phyloP scores from a whole-genome alignment of 805 yeast genomes.

The Priceomyces carsonii region DNA sequence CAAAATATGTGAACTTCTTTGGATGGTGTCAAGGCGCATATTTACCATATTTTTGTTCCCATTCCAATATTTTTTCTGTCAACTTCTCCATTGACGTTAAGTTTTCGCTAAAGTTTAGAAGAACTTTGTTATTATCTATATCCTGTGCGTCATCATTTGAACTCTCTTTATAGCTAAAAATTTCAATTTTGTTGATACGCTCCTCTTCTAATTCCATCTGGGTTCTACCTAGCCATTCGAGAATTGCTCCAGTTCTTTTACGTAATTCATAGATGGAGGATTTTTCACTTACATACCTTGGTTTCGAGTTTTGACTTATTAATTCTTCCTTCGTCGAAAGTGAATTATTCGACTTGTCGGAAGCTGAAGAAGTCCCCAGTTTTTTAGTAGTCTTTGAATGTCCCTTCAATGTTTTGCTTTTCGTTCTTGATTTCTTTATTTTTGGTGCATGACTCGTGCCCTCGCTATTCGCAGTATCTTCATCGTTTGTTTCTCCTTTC shows the following conservation, averaged over 20 bases:
- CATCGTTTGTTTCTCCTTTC: too few relatives aligned
- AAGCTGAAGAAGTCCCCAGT: slow-evolving; percentile 14
- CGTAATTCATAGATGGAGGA: slow-evolving; percentile 81
- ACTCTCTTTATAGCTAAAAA: slow-evolving; percentile 49
- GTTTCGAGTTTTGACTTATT: slow-evolving; percentile 73
- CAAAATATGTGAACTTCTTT: neutral
- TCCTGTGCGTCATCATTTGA: slow-evolving; percentile 14
- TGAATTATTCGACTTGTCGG: slow-evolving; percentile 15
- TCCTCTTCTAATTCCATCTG: slow-evolving; percentile 82
- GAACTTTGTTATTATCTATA: slow-evolving; percentile 15
- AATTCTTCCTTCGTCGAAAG: slow-evolving; percentile 42
- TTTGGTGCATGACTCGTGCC: slow-evolving; percentile 10
- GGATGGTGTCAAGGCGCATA: slow-evolving; percentile 35
- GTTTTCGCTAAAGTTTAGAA: slow-evolving; percentile 58
- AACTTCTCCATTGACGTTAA: slow-evolving; percentile 68
- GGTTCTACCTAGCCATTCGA: slow-evolving; percentile 87
- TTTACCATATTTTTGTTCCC: slow-evolving; percentile 78
- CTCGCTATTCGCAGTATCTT: slow-evolving; percentile 13
- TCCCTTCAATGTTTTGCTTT: slow-evolving; percentile 12
- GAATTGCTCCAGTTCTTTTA: slow-evolving; percentile 81
- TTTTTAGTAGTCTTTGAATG: slow-evolving; percentile 5
- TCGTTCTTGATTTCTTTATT: slow-evolving; percentile 14
- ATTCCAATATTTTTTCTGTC: slow-evolving; percentile 65
- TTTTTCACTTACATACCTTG: slow-evolving; percentile 78
- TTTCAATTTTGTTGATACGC: slow-evolving; percentile 53